Base-by-base conservation (phyloP, 2,329 filamentous ascomycete species). In the Aspergillus aculeatinus region DNA sequence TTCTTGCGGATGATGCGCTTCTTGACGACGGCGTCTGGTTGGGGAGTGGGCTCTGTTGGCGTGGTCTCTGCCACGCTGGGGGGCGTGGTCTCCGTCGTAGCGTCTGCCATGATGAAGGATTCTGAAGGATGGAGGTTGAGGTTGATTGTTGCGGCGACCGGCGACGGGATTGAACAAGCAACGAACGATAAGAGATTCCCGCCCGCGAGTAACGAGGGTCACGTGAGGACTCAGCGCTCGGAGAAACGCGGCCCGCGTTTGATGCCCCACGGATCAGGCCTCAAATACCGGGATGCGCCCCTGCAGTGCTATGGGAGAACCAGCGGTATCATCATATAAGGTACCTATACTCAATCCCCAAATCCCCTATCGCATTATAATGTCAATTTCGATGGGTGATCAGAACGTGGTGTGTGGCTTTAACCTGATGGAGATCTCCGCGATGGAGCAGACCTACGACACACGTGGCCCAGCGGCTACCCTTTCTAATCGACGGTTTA, bases 1-100 rank as follows among this genome's bases (percentile, higher is more conserved):
- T 96, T 97, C 74, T 91, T 92, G 64, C 93, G 88, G 67, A 96
- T 89, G 67, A 98, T 91, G 39, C 39, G 39, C 16, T 44, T 44
- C 39, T 44, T 44, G 7, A 44, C 39, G 12, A 44, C 39, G 5
- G 39, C 39, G 16, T 44, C 39, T 2, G 39, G 39, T n/a, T 16
- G 39, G 4, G 39, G 39, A 3, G 12, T 44, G 1, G 39, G n/a
- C 6, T 44, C 39, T n/a, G 14, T 9, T 19, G 16, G 39, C 16
- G 39, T 44, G 4, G 39, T 44, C 14, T 44, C 39, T 35, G 12
- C 14, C 14, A 16, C 14, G 12, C 33, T 35, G 33, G 33, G 33
- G 2, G 33, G 33, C 14, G 33, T 35, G 33, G 33, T 10, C 5
- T 44, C 39, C 6, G 39, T 6, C 39, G 27, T 29, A 35, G 33